Conservation (phyloP, 2,329 filamentous ascomycete genomes). For the Thelonectria rubi region DNA sequence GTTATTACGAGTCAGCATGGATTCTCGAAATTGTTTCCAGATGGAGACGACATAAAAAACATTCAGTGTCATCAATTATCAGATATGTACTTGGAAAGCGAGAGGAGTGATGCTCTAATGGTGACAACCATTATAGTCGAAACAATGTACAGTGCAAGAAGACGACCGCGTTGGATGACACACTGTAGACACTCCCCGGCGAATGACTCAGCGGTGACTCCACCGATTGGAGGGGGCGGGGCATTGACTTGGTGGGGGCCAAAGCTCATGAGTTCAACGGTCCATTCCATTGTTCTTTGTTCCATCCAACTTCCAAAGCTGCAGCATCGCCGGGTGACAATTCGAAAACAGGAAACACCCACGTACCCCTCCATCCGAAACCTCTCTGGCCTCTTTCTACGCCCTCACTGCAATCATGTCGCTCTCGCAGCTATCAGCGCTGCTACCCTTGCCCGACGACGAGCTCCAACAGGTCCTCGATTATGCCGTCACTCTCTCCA, state of each 20-base stretch:
- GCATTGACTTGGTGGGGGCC: constrained; percentile 19
- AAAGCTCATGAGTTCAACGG: background rate
- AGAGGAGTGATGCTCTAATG: background rate
- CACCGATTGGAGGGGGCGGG: constrained; percentile 20
- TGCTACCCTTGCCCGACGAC: constrained; percentile 86
- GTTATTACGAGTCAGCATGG: too few relatives aligned
- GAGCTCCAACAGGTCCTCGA: constrained; percentile 86
- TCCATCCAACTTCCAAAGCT: too few relatives aligned
- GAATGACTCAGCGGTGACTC: constrained; percentile 28
- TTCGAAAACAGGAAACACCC: background rate
- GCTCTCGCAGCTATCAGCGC: constrained; percentile 73
- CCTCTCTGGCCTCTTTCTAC: too few relatives aligned
- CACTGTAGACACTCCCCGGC: background rate
- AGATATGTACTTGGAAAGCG: too few relatives aligned
- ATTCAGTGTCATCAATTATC: too few relatives aligned
- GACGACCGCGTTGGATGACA: too few relatives aligned
- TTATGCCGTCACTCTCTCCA: constrained; percentile 81
- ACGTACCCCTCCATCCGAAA: background rate
- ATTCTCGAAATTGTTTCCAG: too few relatives aligned
- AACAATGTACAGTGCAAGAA: background rate
- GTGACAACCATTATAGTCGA: background rate
- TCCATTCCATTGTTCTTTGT: background rate
- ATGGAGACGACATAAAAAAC: too few relatives aligned
- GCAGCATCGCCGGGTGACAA: too few relatives aligned
- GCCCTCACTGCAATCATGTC: constrained; percentile 54